Percentiles rank a stretch among this genome's conserved stretches.
These are phyloP conservation scores for Elongisporangium anandrum DNA, from an alignment of 352 stramenopile genomes.

Conservation along the genomic window DNA sequence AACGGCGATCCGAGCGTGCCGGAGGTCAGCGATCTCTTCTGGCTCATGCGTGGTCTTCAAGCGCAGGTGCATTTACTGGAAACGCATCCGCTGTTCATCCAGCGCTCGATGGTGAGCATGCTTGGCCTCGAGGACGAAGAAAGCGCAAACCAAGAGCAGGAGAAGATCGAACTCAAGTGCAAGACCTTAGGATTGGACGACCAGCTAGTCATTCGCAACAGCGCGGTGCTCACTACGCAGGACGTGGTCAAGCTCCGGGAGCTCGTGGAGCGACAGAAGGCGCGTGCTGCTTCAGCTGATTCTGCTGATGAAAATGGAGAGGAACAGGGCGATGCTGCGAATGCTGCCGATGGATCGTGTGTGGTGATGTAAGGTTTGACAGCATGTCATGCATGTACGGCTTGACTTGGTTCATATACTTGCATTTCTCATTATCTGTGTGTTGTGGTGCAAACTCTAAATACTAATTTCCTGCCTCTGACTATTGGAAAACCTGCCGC, in stretches of 20 bases:
- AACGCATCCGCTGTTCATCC: slow-evolving; percentile 71
- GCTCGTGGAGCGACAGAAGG: slow-evolving; percentile 30
- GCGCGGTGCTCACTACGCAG: slow-evolving; percentile 69
- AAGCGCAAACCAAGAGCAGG: slow-evolving; percentile 23
- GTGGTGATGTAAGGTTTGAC: slow-evolving; percentile 21
- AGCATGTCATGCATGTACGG: no score
- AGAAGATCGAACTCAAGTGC: slow-evolving; percentile 54
- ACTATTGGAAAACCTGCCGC: slow-evolving; percentile 23
- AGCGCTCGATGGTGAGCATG: slow-evolving; percentile 54
- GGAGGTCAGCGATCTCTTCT: slow-evolving; percentile 59
- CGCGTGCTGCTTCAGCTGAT: not conserved
- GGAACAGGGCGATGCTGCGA: slow-evolving; percentile 9
- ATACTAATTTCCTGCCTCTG: slow-evolving; percentile 4
- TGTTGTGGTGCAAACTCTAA: slow-evolving; percentile 1
- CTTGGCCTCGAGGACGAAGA: slow-evolving; percentile 48
- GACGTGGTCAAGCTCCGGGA: slow-evolving; percentile 67
- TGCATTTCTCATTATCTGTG: slow-evolving; percentile 6
- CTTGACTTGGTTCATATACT: slow-evolving; percentile 1
- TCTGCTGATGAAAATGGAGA: slow-evolving; percentile 8
- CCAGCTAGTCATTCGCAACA: slow-evolving; percentile 73
- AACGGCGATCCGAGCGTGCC: slow-evolving; percentile 63
- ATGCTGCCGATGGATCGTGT: slow-evolving; percentile 20
- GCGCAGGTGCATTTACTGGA: slow-evolving; percentile 61
- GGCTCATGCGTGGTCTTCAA: slow-evolving; percentile 61
- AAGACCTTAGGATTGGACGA: slow-evolving; percentile 58